A percentile compares a stretch with the other conserved stretches of the same genome.
phyloP scores from a whole-genome alignment of 129 eudicot genomes.

The Chrysanthemum lavandulifolium region DNA sequence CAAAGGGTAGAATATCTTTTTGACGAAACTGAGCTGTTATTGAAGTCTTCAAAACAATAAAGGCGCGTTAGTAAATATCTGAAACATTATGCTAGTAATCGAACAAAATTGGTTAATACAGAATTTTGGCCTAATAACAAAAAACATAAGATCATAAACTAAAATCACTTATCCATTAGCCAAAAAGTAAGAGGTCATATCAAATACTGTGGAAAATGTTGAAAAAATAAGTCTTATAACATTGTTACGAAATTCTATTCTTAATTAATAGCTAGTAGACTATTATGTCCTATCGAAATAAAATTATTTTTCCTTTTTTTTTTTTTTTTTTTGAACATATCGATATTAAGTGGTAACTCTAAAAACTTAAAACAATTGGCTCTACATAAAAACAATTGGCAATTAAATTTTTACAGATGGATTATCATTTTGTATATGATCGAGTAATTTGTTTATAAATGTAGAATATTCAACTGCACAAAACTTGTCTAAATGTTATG shows the following conservation, averaged over 20 bases:
- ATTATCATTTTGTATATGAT: no score
- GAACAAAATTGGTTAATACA: not conserved
- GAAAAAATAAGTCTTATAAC: not conserved
- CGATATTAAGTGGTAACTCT: not conserved
- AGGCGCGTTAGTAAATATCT: constrained; percentile 4
- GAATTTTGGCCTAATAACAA: not conserved
- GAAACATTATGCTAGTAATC: not conserved
- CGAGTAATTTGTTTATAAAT: no score
- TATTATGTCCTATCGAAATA: no score
- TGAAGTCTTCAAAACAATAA: constrained; percentile 17
- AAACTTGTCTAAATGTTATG: no score
- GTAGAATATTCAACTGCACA: no score
- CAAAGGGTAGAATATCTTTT: constrained; percentile 15
- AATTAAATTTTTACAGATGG: no score
- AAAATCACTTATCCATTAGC: not conserved
- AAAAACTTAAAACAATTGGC: not conserved
- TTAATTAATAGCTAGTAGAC: no score
- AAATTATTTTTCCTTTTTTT: no score
- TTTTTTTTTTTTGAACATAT: no score
- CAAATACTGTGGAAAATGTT: not conserved
- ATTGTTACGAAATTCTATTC: not conserved
- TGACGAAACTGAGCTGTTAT: constrained; percentile 30
- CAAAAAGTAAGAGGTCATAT: not conserved
- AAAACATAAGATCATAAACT: not conserved
- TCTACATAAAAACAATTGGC: no score